Base-by-base conservation (phyloP, 345 rosid species). In the Toxicodendron radicans region DNA sequence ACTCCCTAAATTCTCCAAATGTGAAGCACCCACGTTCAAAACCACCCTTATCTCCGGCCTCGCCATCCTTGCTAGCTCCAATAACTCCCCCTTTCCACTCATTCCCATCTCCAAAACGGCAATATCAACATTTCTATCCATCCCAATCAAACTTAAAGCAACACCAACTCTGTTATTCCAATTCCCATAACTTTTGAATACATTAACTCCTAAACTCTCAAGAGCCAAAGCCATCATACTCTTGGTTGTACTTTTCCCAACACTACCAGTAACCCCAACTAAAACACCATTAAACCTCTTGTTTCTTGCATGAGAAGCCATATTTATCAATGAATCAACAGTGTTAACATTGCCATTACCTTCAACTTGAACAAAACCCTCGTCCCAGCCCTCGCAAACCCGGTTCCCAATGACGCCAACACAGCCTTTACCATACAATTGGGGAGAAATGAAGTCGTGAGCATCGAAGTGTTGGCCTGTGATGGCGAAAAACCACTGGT, bases 81-180 rank as follows among this genome's bases (percentile, higher is more conserved):
- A 75, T 13, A 79, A 69, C 77, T 82, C 68, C 68, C 82, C 80
- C 66, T 76, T 82, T 41, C 45, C 62, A 64, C 77, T 49, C 85
- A 75, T 82, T 43, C 85, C 79, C 82, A 82, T 82, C 77, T 78
- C 85, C 75, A 82, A 64, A 63, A 75, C 64, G 10, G 64, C 75
- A 27, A 75, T 33, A 32, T 32, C 75, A 13, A 33, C 75, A 73
- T 65, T 59, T 62, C 68, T 64, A 57, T 71, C 73, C 64, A 78
- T 51, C 35, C 73, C 75, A 58, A 78, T 78, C 78, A 76, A 46
- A 58, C 78, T 72, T 53, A 78, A 48, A 53, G 82, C 80, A 64
- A 78, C 85, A 27, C 80, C 85, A n/a, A 75, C 53, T 46, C 52
- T 69, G 68, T 68, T 78, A 41, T 82, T 79, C 73, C 78, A 76